Base-by-base conservation (phyloP, 176 grass and related monocot genomes). In the sorghum (Sorghum bicolor) region DNA sequence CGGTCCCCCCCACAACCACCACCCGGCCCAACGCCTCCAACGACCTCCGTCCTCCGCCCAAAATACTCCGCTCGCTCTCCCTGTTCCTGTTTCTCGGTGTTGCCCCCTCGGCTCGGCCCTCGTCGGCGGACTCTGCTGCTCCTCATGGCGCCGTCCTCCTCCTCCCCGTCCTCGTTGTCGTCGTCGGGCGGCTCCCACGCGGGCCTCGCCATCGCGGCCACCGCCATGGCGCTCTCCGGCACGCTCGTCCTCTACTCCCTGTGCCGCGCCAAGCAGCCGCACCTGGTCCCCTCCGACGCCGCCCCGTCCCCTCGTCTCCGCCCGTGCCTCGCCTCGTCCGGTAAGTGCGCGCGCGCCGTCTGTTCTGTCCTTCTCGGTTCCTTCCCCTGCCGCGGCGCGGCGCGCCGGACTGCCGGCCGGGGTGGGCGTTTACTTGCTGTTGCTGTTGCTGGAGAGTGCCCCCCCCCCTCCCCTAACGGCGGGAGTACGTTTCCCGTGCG, bases 211-310 rank as follows among this genome's bases (percentile, higher is more conserved):
- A 62, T 97, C 17, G 91, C 86, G 2, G 92, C 90, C 60, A 97
- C 92, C 3, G 92, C 92, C 92, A 94, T 97, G 92, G 95, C 95
- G 52, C 90, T 97, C 41, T 97, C 92, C 47, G 92, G 95, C 81
- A 94, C 92, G 11, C 77, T 97, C 78, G 79, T 94, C 36, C 88
- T 97, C 80, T 73, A 91, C 90, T 90, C 92, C 52, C 84, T 97
- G 75, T 92, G 95, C 81, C 95, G 92, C 70, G 79, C 84, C 50
- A 90, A 77, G 80, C 85, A 83, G 36, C 24, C 57, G 28, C 73
- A 38, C 0, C 72, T 82, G n/a, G 47, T 76, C 8, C 30, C 48
- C 61, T 75, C 85, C 20, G 47, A 3, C 14, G 61, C 3, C 10
- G 61, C n/a, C 32, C 37, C 20, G 44, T 30, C 70, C 0, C 48